Conservation (phyloP, 2,329 filamentous ascomycete species). For the Xylaria sp. region DNA sequence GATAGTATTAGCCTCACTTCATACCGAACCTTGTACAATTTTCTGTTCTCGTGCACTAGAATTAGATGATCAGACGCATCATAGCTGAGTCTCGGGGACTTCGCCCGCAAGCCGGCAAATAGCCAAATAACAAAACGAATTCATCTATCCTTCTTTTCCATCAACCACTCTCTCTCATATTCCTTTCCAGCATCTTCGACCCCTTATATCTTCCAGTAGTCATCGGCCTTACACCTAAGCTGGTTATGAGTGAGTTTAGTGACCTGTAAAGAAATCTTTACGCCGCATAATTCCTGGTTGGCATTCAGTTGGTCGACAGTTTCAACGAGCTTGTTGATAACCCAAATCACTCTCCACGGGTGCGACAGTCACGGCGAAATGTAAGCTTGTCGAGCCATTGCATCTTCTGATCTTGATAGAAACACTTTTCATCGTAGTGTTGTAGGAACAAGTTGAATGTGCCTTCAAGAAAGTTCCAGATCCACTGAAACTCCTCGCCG, state of each 20-base stretch:
- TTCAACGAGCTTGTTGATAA: not conserved
- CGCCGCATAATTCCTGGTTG: not conserved
- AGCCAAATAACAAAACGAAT: too few species aligned
- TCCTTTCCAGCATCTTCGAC: too few species aligned
- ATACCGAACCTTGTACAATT: too few species aligned
- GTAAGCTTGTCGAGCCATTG: slow-evolving; percentile 36
- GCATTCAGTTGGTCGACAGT: not conserved
- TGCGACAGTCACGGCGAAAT: slow-evolving; percentile 38
- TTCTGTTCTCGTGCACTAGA: too few species aligned
- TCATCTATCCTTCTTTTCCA: too few species aligned
- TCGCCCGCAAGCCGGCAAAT: too few species aligned
- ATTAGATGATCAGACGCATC: too few species aligned
- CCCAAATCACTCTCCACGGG: slow-evolving; percentile 2
- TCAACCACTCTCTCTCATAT: too few species aligned
- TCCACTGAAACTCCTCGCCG: slow-evolving; percentile 32
- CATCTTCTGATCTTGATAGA: slow-evolving; percentile 11
- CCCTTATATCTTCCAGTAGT: too few species aligned
- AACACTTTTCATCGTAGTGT: slow-evolving; percentile 29
- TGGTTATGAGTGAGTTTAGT: not conserved
- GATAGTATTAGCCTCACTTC: too few species aligned
- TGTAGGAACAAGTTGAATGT: slow-evolving; percentile 26
- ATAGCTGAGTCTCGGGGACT: too few species aligned
- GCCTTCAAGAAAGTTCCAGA: slow-evolving; percentile 39
- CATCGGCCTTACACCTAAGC: too few species aligned
- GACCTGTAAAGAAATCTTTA: not conserved